Percentiles rank a stretch among this genome's conserved stretches.
Evolutionary conservation across 2,329 filamentous ascomycete species (phyloP).

Genomic region (Triangularia setosa): DNA sequence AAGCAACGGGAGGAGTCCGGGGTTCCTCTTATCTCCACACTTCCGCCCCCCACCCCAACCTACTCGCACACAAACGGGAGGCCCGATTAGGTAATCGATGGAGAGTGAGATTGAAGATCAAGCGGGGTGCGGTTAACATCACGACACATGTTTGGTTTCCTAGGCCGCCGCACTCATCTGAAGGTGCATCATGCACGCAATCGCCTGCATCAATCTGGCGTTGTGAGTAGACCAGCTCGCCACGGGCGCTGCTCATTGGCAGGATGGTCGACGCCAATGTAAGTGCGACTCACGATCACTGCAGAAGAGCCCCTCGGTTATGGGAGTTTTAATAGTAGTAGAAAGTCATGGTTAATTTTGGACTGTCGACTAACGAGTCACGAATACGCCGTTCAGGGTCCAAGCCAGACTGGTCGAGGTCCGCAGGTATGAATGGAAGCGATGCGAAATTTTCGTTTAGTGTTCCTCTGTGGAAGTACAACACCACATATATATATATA

Average conservation of each 20-base stretch:
- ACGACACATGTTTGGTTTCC: not conserved
- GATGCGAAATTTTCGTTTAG: too few species aligned
- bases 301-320: not conserved
- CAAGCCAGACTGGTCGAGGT: not conserved
- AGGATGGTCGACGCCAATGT: not conserved
- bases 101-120: not conserved
- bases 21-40: not conserved
- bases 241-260: not conserved
- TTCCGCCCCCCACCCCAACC: not conserved
- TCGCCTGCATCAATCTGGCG: slow-evolving; percentile 4
- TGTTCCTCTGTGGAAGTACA: too few species aligned
- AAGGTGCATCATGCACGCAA: slow-evolving; percentile 19
- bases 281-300: not conserved
- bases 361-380: not conserved
- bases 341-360: not conserved
- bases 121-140: not conserved
- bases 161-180: slow-evolving; percentile 5
- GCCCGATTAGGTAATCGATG: slow-evolving; percentile 5
- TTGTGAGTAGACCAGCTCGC: not conserved
- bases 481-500: not conserved
- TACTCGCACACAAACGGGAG: not conserved
- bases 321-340: not conserved
- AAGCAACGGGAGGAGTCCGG: not conserved
- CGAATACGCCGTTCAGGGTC: not conserved
- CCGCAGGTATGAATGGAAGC: not conserved